Percentiles rank a stretch among this genome's conserved stretches.
These are phyloP conservation scores for Coelastrella sp. DNA, from an alignment of 139 green algal genomes.

Conservation along the genomic window DNA sequence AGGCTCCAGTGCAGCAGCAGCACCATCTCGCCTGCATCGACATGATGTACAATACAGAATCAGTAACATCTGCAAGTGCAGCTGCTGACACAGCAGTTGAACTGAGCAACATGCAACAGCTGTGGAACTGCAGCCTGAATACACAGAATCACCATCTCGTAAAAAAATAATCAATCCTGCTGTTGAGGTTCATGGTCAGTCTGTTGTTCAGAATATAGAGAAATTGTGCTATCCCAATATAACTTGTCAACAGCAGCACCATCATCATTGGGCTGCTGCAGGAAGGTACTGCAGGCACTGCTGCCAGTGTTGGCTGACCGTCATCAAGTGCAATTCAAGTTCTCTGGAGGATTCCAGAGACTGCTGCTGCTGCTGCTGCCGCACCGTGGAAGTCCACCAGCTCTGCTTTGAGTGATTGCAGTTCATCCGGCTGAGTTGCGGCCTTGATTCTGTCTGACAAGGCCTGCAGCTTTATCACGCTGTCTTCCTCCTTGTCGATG, in stretches of 20 bases:
- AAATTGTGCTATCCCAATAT: too few species aligned
- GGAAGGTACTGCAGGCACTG: too few species aligned
- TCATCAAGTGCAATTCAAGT: too few species aligned
- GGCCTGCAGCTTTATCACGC: constrained; percentile 76
- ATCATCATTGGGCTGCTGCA: not conserved
- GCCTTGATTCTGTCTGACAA: constrained; percentile 52
- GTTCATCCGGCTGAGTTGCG: not conserved
- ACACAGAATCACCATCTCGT: too few species aligned
- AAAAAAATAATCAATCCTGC: too few species aligned
- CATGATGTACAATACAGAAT: not conserved
- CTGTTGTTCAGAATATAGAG: too few species aligned
- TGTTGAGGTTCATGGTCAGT: too few species aligned
- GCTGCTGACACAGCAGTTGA: not conserved
- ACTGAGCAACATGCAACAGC: not conserved
- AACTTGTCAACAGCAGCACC: too few species aligned
- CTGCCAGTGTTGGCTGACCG: too few species aligned
- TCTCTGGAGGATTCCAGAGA: too few species aligned
- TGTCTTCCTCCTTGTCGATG: constrained; percentile 84
- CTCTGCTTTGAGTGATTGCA: constrained; percentile 38
- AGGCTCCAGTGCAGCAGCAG: constrained; percentile 85
- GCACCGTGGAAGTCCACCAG: constrained; percentile 55
- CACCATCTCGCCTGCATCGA: constrained; percentile 66
- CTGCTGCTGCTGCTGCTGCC: not conserved
- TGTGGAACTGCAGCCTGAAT: too few species aligned
- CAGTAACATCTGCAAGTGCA: not conserved